A percentile compares a stretch with the other conserved stretches of the same genome.
Conservation (phyloP, 1,139 yeast species). For the Geotrichum bryndzae region DNA sequence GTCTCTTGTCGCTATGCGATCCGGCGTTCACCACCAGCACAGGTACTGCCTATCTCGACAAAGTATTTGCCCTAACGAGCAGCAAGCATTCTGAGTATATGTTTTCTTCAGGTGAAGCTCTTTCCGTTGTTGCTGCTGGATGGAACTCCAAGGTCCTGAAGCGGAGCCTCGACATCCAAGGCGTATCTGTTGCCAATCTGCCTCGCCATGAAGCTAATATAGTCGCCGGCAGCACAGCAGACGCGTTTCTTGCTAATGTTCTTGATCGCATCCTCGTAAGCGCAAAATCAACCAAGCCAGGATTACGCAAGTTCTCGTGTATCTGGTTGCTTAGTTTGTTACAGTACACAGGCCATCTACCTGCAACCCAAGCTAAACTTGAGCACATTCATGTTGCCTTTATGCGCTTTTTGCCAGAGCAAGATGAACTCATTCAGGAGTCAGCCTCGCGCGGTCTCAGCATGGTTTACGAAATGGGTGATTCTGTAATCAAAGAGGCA, state of each 20-base stretch:
- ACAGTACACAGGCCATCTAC: conserved; percentile 59
- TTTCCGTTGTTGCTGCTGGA: conserved; percentile 65
- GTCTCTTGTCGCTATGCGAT: conserved; percentile 48
- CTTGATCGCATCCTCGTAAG: conserved; percentile 47
- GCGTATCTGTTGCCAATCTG: conserved; percentile 15
- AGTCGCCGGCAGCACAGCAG: not conserved
- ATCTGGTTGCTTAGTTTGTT: conserved; percentile 79
- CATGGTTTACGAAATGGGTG: conserved; percentile 74
- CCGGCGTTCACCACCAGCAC: conserved; percentile 10
- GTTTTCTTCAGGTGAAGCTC: conserved; percentile 81
- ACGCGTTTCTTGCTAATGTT: conserved; percentile 30
- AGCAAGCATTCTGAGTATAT: conserved; percentile 69
- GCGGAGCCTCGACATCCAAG: conserved; percentile 46
- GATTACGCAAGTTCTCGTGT: conserved; percentile 68
- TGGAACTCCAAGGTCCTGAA: conserved; percentile 61
- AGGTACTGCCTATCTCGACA: conserved; percentile 38
- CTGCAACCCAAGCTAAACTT: conserved; percentile 42
- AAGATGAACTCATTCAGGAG: conserved; percentile 83
- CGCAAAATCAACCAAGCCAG: conserved; percentile 64
- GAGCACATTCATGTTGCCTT: conserved; percentile 64
- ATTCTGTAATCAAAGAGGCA: conserved; percentile 58
- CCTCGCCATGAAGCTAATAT: conserved; percentile 4
- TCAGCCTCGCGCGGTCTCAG: conserved; percentile 87
- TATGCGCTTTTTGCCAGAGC: conserved; percentile 65
- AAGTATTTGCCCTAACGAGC: conserved; percentile 52